Evolutionary conservation across 1,284 basidiomycete genomes (phyloP), one percentile per base, ranked within the genome.

Genomic region (Flammula alnicola): DNA sequence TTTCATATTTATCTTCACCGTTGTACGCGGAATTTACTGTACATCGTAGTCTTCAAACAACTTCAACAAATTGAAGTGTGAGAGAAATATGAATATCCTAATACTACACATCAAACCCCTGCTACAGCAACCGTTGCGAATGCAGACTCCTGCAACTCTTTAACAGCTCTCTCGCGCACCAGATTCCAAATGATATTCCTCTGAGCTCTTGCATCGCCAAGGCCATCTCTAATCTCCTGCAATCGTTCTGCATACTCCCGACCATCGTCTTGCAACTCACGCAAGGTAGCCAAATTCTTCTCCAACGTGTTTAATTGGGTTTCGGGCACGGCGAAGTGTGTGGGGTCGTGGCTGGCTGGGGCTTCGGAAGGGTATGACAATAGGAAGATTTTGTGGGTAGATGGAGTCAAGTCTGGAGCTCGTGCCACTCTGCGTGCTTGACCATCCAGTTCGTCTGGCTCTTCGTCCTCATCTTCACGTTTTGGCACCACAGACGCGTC

Each of bases 191-290:
- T 75, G 5, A 77, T 74, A 62, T 85, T 77, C 51, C 88, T 74
- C 63, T 91, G 86, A 4, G 78, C 78, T 44, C 82, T 72, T 35
- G 84, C 77, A 56, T 86, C 83, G 3, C 90, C 90, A 44, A 91
- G 64, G 1, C 80, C 80, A 58, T 92, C 88, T 43, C 90, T 70
- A 46, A 92, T 88, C 64, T 92, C 89, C 58, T 87, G 81, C 48
- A 92, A 65, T 20, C 89, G 78, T 60, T 91, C 90, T 3, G 84
- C 81, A 62, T 91, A 92, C 64, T 92, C 89, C 39, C 88, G 75
- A 3, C 84, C 86, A 59, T 92, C 90, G 61, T 92, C 90, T 60
- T 88, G 84, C 12, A 92, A 70, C 58, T 92, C 89, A 41, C 86
- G 79, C 41, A 92, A 66, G 3, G 80, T 77, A 8, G 83, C 79